Conservation (phyloP, 306 rosid species). For the Quercus gilva region DNA sequence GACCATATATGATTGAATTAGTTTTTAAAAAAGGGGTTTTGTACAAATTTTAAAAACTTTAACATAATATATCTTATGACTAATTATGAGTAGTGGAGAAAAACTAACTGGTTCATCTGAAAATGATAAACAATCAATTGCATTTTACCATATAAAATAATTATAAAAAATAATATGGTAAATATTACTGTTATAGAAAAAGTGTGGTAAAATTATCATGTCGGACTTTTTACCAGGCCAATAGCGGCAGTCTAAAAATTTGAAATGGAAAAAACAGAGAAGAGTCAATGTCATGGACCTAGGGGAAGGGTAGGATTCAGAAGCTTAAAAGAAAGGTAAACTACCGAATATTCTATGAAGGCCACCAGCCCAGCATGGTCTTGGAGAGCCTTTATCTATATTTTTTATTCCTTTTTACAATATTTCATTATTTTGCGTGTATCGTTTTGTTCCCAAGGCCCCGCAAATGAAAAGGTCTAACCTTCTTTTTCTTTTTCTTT, state of each 20-base stretch:
- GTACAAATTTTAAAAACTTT: no score
- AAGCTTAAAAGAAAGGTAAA: not conserved
- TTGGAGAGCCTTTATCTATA: not conserved
- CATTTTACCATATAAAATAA: no score
- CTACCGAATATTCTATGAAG: not conserved
- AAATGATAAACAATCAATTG: rapidly evolving
- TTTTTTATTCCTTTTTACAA: not conserved
- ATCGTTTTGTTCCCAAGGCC: not conserved
- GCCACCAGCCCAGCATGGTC: not conserved
- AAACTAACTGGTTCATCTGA: no score
- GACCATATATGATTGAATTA: no score
- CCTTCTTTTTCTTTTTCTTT: no score
- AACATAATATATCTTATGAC: no score
- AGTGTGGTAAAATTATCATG: no score
- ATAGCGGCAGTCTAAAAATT: not conserved
- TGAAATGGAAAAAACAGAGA: not conserved
- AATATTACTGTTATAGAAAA: no score
- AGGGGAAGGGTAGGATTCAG: not conserved
- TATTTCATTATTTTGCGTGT: not conserved
- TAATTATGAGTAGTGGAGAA: no score
- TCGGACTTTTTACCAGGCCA: no score
- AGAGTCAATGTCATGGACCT: not conserved
- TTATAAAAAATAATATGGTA: no score
- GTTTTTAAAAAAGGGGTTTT: no score
- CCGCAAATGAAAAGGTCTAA: not conserved